phyloP scores from a whole-genome alignment of 805 yeast genomes.

The Yamadazyma phyllophila region DNA sequence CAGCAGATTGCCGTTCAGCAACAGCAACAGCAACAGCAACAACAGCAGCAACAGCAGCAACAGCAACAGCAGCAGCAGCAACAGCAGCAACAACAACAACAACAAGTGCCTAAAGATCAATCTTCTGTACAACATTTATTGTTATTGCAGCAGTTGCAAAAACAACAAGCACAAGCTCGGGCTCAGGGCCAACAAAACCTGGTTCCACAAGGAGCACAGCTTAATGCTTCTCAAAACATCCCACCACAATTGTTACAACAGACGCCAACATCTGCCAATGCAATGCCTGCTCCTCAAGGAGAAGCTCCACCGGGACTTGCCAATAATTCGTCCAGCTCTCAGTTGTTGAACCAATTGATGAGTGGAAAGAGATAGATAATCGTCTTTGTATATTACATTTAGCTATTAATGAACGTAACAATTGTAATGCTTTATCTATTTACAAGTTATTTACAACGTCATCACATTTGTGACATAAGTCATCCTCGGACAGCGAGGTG shows the following conservation, averaged over 20 bases:
- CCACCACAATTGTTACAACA: slow-evolving; percentile 11
- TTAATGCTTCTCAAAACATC: slow-evolving; percentile 15
- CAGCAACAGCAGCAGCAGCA: slow-evolving; percentile 30
- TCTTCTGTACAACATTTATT: slow-evolving; percentile 12
- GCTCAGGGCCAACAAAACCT: slow-evolving; percentile 18
- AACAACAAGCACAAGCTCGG: slow-evolving; percentile 7
- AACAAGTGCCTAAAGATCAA: slow-evolving; percentile 15
- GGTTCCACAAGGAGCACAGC: no score
- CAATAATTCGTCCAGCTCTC: slow-evolving; percentile 59
- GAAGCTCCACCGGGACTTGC: slow-evolving; percentile 15
- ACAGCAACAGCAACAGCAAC: slow-evolving; percentile 17
- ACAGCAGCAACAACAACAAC: slow-evolving; percentile 23
- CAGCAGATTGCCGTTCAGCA: slow-evolving; percentile 35
- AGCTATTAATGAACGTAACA: no score
- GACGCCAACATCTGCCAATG: slow-evolving; percentile 21
- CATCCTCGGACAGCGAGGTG: slow-evolving; percentile 48
- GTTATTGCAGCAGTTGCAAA: slow-evolving; percentile 11
- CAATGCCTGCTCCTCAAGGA: slow-evolving; percentile 25
- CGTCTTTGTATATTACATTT: no score
- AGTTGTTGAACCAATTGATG: slow-evolving; percentile 79
- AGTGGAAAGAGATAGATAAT: slow-evolving; percentile 57
- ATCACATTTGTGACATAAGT: slow-evolving; percentile 67
- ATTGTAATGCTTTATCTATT: background rate
- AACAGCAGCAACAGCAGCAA: slow-evolving; percentile 17
- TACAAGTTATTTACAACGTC: slow-evolving; percentile 24